Base-by-base conservation (phyloP, 257 asterid species). In the Solanum piurae region DNA sequence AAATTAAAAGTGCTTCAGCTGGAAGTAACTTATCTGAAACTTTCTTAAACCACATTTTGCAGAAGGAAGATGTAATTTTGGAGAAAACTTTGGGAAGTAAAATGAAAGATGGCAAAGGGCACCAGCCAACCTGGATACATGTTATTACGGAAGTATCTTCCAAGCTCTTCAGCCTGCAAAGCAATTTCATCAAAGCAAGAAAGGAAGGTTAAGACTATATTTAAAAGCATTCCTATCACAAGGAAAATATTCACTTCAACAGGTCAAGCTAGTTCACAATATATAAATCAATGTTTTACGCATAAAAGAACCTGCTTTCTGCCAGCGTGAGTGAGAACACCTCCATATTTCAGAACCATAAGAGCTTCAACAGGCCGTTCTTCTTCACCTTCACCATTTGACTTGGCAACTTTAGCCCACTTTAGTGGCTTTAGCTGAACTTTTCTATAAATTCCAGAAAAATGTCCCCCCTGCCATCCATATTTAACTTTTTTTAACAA, bases 301-400 rank as follows among this genome's bases (percentile, higher is more conserved):
- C 86, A 49, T 49, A 82, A 82, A 60, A 42, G 89, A 60, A 95
- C 99, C 98, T 97, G 99, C 89, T 95, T 97, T 91, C 99, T 91
- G 87, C 99, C 99, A 60, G 99, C 99, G 85, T 97, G 99, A 58
- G 99, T 97, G 87, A 97, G 99, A 90, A 97, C 99, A 89, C 99
- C 99, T 25, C 99, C 99, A 79, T 97, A 97, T 90, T 97, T 97
- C 58, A 97, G 99, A 92, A 97, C 91, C 99, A 97, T 97, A 72
- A 97, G 94, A 86, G 99, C 99, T 92, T 97, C 99, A 3, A 92
- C 92, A 77, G 99, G 99, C 87, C 90, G 92, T 89, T 97, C 99
- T 89, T 95, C 99, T 90, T 95, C 99, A 68, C 97, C 97, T 91
- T 97, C 99, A 73, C 98, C 98, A 89, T 93, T 95, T 40, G 87